phyloP scores from a whole-genome alignment of 179 eudicot genomes.

The Carnegiea gigantea region DNA sequence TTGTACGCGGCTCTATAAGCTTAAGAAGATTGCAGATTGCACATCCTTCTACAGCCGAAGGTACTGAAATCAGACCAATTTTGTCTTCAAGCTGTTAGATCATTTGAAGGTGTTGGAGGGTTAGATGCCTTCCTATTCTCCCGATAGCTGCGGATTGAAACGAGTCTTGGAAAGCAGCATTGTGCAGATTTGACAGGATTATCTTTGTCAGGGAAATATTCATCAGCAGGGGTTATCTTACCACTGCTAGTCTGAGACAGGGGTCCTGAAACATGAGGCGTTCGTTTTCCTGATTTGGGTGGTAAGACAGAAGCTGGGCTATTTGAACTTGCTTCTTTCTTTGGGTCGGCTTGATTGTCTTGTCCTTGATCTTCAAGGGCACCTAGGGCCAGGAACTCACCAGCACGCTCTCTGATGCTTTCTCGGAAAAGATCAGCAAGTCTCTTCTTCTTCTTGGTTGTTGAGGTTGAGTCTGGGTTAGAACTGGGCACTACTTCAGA shows the following conservation, averaged over 20 bases:
- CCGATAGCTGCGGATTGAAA: slow-evolving; percentile 43
- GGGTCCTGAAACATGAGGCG: slow-evolving; percentile 31
- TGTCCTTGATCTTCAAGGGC: slow-evolving; percentile 6
- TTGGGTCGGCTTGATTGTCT: slow-evolving; percentile 13
- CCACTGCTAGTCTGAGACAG: slow-evolving; percentile 34
- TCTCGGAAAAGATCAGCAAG: slow-evolving; percentile 73
- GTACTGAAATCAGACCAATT: neutral
- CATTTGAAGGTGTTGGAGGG: slow-evolving; percentile 24
- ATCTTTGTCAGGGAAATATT: slow-evolving; percentile 26
- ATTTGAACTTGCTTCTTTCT: slow-evolving; percentile 16
- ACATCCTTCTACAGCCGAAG: neutral
- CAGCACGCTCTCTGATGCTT: slow-evolving; percentile 43
- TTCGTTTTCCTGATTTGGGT: slow-evolving; percentile 29
- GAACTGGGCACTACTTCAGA: slow-evolving; percentile 28
- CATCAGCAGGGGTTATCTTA: slow-evolving; percentile 32
- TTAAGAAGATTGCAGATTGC: neutral
- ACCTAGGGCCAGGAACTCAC: slow-evolving; percentile 23
- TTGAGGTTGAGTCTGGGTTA: slow-evolving; percentile 31
- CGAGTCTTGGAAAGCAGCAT: slow-evolving; percentile 66
- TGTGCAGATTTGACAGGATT: slow-evolving; percentile 33
- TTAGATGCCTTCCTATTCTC: slow-evolving; percentile 39
- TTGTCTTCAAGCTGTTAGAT: neutral
- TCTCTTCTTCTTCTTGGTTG: slow-evolving; percentile 53
- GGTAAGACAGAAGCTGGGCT: slow-evolving; percentile 16
- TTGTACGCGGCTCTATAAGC: slow-evolving; percentile 10